phyloP scores from a whole-genome alignment of 768 basidiomycete species.

The Kwoniella sp. region DNA sequence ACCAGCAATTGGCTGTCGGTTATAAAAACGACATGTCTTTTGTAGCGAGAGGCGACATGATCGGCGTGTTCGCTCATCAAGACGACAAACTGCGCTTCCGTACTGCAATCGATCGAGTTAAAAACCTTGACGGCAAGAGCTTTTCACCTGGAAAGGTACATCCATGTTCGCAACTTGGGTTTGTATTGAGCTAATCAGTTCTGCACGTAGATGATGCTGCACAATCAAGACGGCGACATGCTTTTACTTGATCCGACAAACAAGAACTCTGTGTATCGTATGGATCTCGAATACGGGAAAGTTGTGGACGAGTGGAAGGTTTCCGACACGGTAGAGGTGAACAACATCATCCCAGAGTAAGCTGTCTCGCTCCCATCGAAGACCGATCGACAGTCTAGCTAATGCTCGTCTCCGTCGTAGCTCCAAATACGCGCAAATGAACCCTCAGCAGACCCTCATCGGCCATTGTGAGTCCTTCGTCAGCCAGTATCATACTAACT shows the following conservation, averaged over 20 bases:
- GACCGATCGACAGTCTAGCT: constrained; percentile 1
- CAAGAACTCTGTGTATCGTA: constrained; percentile 77
- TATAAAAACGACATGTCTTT: constrained; percentile 95
- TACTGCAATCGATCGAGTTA: constrained; percentile 80
- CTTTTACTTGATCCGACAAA: constrained; percentile 81
- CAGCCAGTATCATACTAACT: constrained; percentile 3
- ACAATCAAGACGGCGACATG: constrained; percentile 96
- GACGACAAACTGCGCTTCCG: constrained; percentile 76
- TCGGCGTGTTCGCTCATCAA: constrained; percentile 83
- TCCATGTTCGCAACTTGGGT: constrained; percentile 23
- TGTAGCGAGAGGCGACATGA: constrained; percentile 86
- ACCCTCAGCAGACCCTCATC: constrained; percentile 86
- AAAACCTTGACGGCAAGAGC: constrained; percentile 72
- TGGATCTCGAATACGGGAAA: constrained; percentile 92
- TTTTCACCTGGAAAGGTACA: constrained; percentile 84
- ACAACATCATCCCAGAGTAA: constrained; percentile 82
- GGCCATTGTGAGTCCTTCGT: constrained; percentile 60
- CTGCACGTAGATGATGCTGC: constrained; percentile 78
- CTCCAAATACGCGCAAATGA: constrained; percentile 91
- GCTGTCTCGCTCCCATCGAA: constrained; percentile 8
- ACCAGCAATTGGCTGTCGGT: constrained; percentile 88
- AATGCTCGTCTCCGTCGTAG: constrained; percentile 32
- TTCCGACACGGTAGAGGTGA: constrained; percentile 81
- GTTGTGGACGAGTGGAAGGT: constrained; percentile 99
- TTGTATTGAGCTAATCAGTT: neutral